Conservation (phyloP, 1,284 basidiomycete genomes). For the Cronartium ribicola region DNA sequence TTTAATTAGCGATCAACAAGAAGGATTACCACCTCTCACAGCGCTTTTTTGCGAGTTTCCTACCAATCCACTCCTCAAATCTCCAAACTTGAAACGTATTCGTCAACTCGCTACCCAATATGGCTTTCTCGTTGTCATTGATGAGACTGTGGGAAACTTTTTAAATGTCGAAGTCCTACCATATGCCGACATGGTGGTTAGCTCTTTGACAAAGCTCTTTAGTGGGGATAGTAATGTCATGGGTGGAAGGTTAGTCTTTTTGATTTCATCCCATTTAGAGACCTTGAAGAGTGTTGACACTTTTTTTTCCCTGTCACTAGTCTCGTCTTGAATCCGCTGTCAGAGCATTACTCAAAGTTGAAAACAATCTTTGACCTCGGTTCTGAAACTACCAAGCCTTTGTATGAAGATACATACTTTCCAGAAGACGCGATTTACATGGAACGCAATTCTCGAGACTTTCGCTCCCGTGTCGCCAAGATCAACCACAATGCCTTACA, state of each 20-base stretch:
- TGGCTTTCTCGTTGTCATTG: slow-evolving; percentile 81
- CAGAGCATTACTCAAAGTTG: slow-evolving; percentile 64
- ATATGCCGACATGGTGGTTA: slow-evolving; percentile 87
- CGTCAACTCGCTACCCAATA: slow-evolving; percentile 79
- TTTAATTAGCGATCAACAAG: slow-evolving; percentile 57
- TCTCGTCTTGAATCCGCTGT: slow-evolving; percentile 76
- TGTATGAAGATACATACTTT: slow-evolving; percentile 83
- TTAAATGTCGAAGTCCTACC: slow-evolving; percentile 89
- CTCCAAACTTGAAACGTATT: slow-evolving; percentile 72
- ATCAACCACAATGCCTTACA: slow-evolving; percentile 81
- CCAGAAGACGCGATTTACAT: slow-evolving; percentile 91
- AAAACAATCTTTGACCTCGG: slow-evolving; percentile 59
- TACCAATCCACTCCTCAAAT: slow-evolving; percentile 85
- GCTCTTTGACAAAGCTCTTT: slow-evolving; percentile 90
- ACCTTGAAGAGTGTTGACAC: neutral
- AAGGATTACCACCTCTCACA: slow-evolving; percentile 52
- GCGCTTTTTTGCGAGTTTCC: slow-evolving; percentile 74
- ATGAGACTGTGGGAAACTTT: slow-evolving; percentile 96
- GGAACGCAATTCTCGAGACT: slow-evolving; percentile 96
- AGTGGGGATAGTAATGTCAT: slow-evolving; percentile 93
- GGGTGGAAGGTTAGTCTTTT: slow-evolving; percentile 74
- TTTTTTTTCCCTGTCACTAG: slow-evolving; percentile 53
- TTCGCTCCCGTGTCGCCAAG: slow-evolving; percentile 66
- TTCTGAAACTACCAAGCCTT: slow-evolving; percentile 45
- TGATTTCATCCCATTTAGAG: neutral